Evolutionary conservation across 768 basidiomycete genomes (phyloP).

Genomic region (Tricholoma sp.): DNA sequence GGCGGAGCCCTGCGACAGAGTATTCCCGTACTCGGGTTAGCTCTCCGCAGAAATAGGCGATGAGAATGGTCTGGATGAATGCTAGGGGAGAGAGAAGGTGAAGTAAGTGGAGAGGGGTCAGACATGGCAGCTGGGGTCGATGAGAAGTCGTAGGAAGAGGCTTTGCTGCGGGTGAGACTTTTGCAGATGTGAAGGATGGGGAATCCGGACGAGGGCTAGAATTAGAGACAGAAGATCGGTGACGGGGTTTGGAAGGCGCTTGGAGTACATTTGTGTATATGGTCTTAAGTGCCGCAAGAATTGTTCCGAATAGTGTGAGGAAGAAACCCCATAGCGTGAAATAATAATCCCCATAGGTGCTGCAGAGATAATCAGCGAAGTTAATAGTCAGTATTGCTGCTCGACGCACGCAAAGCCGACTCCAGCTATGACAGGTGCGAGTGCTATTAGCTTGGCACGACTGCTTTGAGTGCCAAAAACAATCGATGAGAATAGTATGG

Average conservation of each 20-base stretch:
- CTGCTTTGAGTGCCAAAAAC: slow-evolving; percentile 61
- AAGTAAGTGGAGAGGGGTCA: slow-evolving; percentile 75
- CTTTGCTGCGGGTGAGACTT: neutral
- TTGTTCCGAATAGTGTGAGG: slow-evolving; percentile 84
- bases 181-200: neutral
- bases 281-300: slow-evolving; percentile 92
- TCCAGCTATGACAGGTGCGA: slow-evolving; percentile 82
- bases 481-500: slow-evolving; percentile 69
- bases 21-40: slow-evolving; percentile 51
- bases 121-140: slow-evolving; percentile 17
- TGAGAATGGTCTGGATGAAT: slow-evolving; percentile 76
- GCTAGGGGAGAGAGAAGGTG: slow-evolving; percentile 90
- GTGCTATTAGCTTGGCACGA: slow-evolving; percentile 57
- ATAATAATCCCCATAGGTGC: slow-evolving; percentile 94
- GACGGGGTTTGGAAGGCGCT: slow-evolving; percentile 22
- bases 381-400: neutral
- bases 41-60: slow-evolving; percentile 81
- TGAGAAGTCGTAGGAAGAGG: neutral
- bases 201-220: neutral
- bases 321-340: slow-evolving; percentile 81
- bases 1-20: neutral
- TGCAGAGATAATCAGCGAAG: slow-evolving; percentile 23
- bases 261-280: slow-evolving; percentile 84
- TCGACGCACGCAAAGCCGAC: slow-evolving; percentile 81
- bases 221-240: slow-evolving; percentile 8